Evolutionary conservation across 2,329 filamentous ascomycete species (phyloP).

Genomic region (Neocatenulostroma microsporum): DNA sequence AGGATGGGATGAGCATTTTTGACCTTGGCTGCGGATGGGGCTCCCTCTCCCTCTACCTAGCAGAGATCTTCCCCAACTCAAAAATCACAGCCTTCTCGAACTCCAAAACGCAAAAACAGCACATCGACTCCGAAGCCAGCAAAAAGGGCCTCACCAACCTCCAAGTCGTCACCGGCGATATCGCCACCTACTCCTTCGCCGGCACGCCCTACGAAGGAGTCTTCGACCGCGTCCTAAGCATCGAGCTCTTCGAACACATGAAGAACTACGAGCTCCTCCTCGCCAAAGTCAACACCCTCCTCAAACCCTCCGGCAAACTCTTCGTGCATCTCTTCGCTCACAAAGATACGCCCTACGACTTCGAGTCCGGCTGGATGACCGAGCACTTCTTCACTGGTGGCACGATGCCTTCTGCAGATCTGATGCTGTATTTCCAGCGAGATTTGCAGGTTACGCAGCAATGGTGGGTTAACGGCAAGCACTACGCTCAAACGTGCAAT

Average conservation of each 20-base stretch:
- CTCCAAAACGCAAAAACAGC: conserved; percentile 58
- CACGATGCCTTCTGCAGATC: conserved; percentile 61
- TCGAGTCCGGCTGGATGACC: conserved; percentile 66
- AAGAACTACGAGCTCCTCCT: conserved; percentile 65
- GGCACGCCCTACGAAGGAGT: conserved; percentile 27
- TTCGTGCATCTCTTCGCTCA: conserved; percentile 64
- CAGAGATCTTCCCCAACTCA: conserved; percentile 55
- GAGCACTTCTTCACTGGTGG: conserved; percentile 66
- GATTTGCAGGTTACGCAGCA: conserved; percentile 53
- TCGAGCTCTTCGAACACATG: conserved; percentile 70
- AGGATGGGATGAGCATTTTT: conserved; percentile 54
- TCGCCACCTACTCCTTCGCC: conserved; percentile 59
- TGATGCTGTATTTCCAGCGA: conserved; percentile 59
- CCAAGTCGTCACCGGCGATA: conserved; percentile 57
- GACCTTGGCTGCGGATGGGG: conserved; percentile 65
- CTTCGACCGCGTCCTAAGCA: conserved; percentile 60
- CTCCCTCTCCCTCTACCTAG: conserved; percentile 57
- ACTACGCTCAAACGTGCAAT: conserved; percentile 65
- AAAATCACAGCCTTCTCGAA: conserved; percentile 62
- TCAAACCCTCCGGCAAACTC: conserved; percentile 57
- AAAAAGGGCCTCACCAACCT: conserved; percentile 53
- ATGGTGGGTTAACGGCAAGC: conserved; percentile 63
- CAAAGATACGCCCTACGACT: conserved; percentile 59
- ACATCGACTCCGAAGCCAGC: conserved; percentile 54
- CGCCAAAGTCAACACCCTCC: conserved; percentile 52